Evolutionary conservation across 257 asterid species (phyloP).

Genomic region (Scutellaria minor): DNA sequence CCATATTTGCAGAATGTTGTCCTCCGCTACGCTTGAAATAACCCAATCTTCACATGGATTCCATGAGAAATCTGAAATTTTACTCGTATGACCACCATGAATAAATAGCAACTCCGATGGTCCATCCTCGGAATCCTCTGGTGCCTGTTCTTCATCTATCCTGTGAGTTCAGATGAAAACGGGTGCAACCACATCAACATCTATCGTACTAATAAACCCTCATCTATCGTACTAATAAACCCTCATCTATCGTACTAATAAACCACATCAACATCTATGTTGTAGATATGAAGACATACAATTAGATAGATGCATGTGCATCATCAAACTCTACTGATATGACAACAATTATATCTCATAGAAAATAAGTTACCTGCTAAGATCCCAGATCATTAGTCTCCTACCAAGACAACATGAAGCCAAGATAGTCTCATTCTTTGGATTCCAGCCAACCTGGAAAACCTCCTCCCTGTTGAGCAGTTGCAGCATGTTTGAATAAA

Average conservation of each 20-base stretch:
- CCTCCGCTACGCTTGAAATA: constrained; percentile 97
- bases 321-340: no score
- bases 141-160: constrained; percentile 83
- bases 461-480: constrained; percentile 77
- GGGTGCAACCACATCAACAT: not conserved
- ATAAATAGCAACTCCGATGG: constrained; percentile 91
- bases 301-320: not conserved
- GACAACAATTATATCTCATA: no score
- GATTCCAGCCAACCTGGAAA: constrained; percentile 97
- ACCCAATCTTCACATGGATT: constrained; percentile 97
- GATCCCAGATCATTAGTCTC: constrained; percentile 95
- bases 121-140: constrained; percentile 88
- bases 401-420: constrained; percentile 96
- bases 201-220: no score
- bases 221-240: no score
- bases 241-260: no score
- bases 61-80: constrained; percentile 94
- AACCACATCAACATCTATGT: no score
- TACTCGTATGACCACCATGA: constrained; percentile 97
- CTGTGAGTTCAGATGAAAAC: constrained; percentile 37
- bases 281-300: not conserved
- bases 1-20: constrained; percentile 93
- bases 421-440: constrained; percentile 87
- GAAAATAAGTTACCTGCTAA: constrained; percentile 66
- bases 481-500: constrained; percentile 16